Percentiles rank a stretch among this genome's conserved stretches.
phyloP scores from a whole-genome alignment of 106 monocot species.

The Narthecium ossifragum region DNA sequence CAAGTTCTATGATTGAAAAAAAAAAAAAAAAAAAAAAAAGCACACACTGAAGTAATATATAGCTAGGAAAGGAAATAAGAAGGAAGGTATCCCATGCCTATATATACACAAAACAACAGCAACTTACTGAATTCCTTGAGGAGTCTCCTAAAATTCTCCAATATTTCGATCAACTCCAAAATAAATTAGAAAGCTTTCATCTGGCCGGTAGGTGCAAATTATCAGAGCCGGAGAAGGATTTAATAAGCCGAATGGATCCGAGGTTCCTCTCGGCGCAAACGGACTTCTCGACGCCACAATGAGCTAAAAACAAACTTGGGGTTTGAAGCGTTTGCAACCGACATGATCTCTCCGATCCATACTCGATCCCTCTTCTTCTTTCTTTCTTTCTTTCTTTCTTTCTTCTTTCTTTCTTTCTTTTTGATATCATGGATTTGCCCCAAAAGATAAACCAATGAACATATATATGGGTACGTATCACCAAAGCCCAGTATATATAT shows the following conservation, averaged over 20 bases:
- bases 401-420: too few species aligned
- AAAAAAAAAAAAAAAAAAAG: too few species aligned
- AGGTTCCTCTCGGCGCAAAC: conserved; percentile 53
- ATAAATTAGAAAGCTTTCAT: too few species aligned
- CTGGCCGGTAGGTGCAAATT: too few species aligned
- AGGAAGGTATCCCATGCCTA: conserved; percentile 6
- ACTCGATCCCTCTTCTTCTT: too few species aligned
- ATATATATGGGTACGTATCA: background rate
- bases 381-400: too few species aligned
- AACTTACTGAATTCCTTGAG: background rate
- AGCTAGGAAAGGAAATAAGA: too few species aligned
- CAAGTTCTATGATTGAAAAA: too few species aligned
- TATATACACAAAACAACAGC: conserved; percentile 6
- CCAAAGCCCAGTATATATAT: conserved; percentile 2
- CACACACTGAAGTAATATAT: too few species aligned
- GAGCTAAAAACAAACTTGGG: conserved; percentile 14
- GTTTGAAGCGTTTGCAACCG: conserved; percentile 30
- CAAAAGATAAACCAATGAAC: background rate
- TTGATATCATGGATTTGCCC: background rate
- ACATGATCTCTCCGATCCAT: conserved; percentile 53
- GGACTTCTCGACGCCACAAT: conserved; percentile 10
- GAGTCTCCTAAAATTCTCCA: too few species aligned
- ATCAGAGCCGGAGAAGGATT: too few species aligned
- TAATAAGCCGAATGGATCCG: conserved; percentile 27
- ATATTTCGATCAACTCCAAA: too few species aligned